A percentile compares a stretch with the other conserved stretches of the same genome.
These are phyloP conservation scores for Zasmidium cellare DNA, from an alignment of 2,329 filamentous ascomycete species.

Conservation along the genomic window DNA sequence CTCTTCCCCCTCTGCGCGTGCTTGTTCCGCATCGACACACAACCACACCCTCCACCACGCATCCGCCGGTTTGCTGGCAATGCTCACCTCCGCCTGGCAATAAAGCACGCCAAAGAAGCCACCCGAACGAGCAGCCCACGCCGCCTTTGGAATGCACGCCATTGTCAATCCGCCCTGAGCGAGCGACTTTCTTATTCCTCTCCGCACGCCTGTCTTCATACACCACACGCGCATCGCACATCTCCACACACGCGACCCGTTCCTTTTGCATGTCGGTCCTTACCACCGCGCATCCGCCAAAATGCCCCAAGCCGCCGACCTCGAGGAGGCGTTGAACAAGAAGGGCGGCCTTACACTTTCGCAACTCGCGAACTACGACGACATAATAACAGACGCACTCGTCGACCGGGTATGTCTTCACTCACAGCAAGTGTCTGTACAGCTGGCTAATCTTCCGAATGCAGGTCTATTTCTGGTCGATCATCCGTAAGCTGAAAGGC, in stretches of 20 bases:
- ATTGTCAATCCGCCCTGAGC: not conserved
- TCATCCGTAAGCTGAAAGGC: constrained; percentile 87
- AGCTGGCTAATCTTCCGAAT: constrained; percentile 15
- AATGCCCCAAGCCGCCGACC: constrained; percentile 36
- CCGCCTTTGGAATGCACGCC: constrained; percentile 10
- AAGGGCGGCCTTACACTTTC: constrained; percentile 78
- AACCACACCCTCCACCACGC: not conserved
- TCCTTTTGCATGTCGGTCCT: constrained; percentile 10
- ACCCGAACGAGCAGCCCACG: not conserved
- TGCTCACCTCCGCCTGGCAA: not conserved
- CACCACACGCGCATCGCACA: not conserved
- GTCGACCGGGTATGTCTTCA: constrained; percentile 79
- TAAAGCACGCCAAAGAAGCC: not conserved
- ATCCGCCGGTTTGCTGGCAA: constrained; percentile 5
- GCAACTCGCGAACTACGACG: constrained; percentile 90
- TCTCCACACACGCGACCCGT: not conserved
- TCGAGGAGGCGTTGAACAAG: constrained; percentile 52
- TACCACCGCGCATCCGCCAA: constrained; percentile 7
- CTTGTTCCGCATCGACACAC: not conserved
- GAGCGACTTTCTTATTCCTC: not conserved
- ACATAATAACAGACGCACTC: constrained; percentile 90
- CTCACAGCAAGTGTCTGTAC: not conserved
- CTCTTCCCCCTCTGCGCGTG: no score
- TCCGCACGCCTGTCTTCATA: not conserved
- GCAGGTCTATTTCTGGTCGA: constrained; percentile 94